These are phyloP conservation scores for Scytalidium sp. DNA, from an alignment of 2,329 filamentous ascomycete genomes.

Conservation along the genomic window DNA sequence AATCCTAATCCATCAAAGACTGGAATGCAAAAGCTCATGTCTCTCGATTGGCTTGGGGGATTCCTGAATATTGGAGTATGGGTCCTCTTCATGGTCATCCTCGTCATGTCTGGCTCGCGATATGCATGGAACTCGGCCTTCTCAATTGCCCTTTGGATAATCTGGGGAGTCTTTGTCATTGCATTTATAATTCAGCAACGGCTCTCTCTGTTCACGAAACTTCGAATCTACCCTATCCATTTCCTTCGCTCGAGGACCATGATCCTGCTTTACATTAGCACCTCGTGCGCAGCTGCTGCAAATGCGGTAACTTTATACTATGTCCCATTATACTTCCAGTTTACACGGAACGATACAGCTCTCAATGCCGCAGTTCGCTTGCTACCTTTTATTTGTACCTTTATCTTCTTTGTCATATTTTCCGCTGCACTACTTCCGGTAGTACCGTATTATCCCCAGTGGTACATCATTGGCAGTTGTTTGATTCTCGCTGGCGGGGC, in stretches of 20 bases:
- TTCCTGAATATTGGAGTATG: constrained; percentile 19
- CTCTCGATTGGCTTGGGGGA: constrained; percentile 28
- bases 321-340: not conserved
- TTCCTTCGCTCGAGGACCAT: not conserved
- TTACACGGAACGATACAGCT: not conserved
- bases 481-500: constrained; percentile 27
- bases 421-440: not conserved
- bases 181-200: constrained; percentile 9
- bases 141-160: constrained; percentile 30
- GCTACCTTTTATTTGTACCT: not conserved
- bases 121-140: constrained; percentile 14
- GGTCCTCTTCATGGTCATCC: constrained; percentile 18
- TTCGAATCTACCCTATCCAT: constrained; percentile 3
- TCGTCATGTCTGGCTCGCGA: constrained; percentile 18
- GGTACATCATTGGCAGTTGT: constrained; percentile 28
- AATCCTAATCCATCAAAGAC: not conserved
- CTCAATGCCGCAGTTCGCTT: not conserved
- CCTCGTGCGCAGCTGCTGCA: no score
- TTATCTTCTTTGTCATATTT: not conserved
- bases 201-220: constrained; percentile 6
- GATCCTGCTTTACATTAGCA: not conserved
- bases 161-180: constrained; percentile 32
- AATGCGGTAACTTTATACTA: no score
- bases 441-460: constrained; percentile 30
- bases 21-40: constrained; percentile 3